These are phyloP conservation scores for Maudiozyma bulderi DNA, from an alignment of 805 yeast genomes.

Conservation along the genomic window DNA sequence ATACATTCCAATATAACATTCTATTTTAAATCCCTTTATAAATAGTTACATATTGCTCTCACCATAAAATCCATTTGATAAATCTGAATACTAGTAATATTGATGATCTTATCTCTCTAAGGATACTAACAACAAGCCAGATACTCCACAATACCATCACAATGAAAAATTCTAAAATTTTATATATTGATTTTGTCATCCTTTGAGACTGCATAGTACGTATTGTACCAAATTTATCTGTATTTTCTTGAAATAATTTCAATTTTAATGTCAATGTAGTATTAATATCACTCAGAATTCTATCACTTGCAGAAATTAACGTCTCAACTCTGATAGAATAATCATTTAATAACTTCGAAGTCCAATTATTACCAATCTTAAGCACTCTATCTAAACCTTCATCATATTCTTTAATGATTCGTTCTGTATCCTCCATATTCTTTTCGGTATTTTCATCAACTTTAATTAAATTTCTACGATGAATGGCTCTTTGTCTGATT, in stretches of 20 bases:
- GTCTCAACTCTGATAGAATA: slow-evolving; percentile 51
- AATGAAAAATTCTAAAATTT: slow-evolving; percentile 22
- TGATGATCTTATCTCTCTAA: slow-evolving; percentile 12
- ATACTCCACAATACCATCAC: slow-evolving; percentile 22
- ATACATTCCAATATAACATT: neutral
- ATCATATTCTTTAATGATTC: slow-evolving; percentile 16
- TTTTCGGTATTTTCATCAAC: slow-evolving; percentile 12
- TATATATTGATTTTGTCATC: slow-evolving; percentile 15
- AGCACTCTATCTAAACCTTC: slow-evolving; percentile 21
- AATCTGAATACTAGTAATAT: slow-evolving; percentile 11
- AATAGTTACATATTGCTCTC: neutral
- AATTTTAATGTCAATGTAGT: slow-evolving; percentile 59
- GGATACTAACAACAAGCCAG: slow-evolving; percentile 22
- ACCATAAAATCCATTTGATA: slow-evolving; percentile 23
- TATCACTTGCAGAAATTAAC: slow-evolving; percentile 50
- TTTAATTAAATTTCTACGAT: slow-evolving; percentile 9
- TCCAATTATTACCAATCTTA: slow-evolving; percentile 26
- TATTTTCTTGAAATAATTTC: slow-evolving; percentile 27
- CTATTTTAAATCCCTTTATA: neutral
- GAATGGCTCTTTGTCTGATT: slow-evolving; percentile 14
- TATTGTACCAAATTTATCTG: slow-evolving; percentile 22
- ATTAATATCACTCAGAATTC: slow-evolving; percentile 64
- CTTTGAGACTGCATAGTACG: slow-evolving; percentile 19
- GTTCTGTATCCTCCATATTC: slow-evolving; percentile 11
- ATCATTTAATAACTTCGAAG: slow-evolving; percentile 22